phyloP scores from a whole-genome alignment of 148 eudicot species.

The Rhododendron mucronatum region DNA sequence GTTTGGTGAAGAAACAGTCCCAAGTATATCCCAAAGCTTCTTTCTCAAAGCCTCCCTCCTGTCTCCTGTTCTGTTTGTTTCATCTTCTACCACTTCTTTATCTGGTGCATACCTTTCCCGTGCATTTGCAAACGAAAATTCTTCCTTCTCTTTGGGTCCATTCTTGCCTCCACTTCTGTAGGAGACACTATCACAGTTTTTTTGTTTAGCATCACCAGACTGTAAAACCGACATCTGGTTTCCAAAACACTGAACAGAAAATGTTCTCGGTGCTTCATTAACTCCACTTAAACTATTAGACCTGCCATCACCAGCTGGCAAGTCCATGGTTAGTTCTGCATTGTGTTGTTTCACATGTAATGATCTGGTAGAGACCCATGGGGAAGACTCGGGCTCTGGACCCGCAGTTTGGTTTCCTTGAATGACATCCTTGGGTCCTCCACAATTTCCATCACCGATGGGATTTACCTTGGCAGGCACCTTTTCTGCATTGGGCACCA shows the following conservation, averaged over 20 bases:
- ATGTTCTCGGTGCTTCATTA: constrained; percentile 15
- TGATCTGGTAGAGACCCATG: constrained; percentile 35
- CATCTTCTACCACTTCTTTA: constrained; percentile 31
- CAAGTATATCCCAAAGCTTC: constrained; percentile 76
- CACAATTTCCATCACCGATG: constrained; percentile 12
- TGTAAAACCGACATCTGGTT: constrained; percentile 20
- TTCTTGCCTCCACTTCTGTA: constrained; percentile 22
- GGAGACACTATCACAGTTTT: constrained; percentile 13
- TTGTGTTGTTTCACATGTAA: constrained; percentile 11
- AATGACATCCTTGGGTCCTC: constrained; percentile 15
- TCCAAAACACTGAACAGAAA: constrained; percentile 17
- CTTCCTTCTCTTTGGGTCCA: constrained; percentile 21
- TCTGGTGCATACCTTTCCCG: constrained; percentile 22
- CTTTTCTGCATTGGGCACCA: constrained; percentile 18
- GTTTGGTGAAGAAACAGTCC: constrained; percentile 47
- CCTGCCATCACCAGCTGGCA: constrained; percentile 15
- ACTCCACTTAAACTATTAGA: constrained; percentile 11
- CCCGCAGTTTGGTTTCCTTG: constrained; percentile 18
- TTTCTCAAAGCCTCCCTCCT: constrained; percentile 48
- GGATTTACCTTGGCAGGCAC: constrained; percentile 19
- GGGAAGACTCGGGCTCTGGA: constrained; percentile 34
- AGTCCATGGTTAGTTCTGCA: constrained; percentile 24
- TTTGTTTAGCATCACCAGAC: constrained; percentile 26
- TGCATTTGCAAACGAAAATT: constrained; percentile 25
- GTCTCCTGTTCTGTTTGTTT: constrained; percentile 25